Evolutionary conservation across 1,139 yeast species (phyloP), one percentile per base, ranked within the genome.

Genomic region (Magnusiomyces sp.): DNA sequence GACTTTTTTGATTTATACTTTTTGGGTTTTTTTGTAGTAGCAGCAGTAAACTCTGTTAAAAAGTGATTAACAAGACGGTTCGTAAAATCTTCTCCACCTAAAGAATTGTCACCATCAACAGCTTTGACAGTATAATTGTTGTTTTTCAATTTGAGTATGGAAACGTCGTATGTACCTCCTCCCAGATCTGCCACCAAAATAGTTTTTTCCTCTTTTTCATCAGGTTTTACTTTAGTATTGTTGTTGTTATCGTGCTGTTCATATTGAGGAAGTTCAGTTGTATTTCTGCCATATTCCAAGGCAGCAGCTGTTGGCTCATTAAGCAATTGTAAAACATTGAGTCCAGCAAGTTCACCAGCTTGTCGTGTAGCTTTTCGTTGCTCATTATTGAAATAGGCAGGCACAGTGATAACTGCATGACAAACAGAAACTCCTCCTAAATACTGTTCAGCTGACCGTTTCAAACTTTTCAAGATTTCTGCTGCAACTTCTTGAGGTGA

Each of bases 231-330:
- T n/a, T n/a, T n/a, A n/a, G n/a, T n/a, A n/a, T n/a, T n/a, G n/a
- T n/a, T n/a, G n/a, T n/a, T n/a, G n/a, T n/a, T n/a, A n/a, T n/a
- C n/a, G n/a, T n/a, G n/a, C n/a, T n/a, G n/a, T n/a, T n/a, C n/a
- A n/a, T n/a, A n/a, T n/a, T n/a, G n/a, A n/a, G n/a, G n/a, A n/a
- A n/a, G n/a, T n/a, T n/a, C n/a, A n/a, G n/a, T n/a, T n/a, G n/a
- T n/a, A n/a, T n/a, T n/a, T n/a, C n/a, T n/a, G 73, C 97, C 97
- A 71, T 90, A 90, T 55, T 97, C 97, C 63, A 90, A 76, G 53
- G 97, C 97, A 61, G 97, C 97, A 56, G 97, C 97, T 60, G 97
- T 90, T 66, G 97, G 97, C 76, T 90, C 97, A 77, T 90, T 90
- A 60, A 90, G 96, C 61, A 90, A 97, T 77, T 97, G 86, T 70